phyloP scores from a whole-genome alignment of 108 stramenopile genomes.

The Mayamaea pseudoterrestris region DNA sequence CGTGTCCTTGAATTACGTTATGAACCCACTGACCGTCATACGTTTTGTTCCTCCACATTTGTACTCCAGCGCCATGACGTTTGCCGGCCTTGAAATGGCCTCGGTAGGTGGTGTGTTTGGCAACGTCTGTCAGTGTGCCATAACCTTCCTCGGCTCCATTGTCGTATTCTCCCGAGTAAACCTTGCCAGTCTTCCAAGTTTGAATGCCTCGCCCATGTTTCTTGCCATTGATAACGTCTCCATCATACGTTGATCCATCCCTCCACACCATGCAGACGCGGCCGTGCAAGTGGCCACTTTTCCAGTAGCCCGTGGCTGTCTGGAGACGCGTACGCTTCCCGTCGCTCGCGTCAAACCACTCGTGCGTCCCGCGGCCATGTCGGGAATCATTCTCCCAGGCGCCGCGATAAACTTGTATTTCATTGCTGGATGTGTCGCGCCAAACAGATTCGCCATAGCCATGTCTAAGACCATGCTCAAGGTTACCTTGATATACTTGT shows the following conservation, averaged over 20 bases:
- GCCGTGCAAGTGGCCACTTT: constrained; percentile 27
- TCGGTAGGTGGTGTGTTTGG: constrained; percentile 14
- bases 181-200: constrained; percentile 24
- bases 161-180: constrained; percentile 29
- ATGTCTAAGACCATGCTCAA: constrained; percentile 8
- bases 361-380: constrained; percentile 31
- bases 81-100: constrained; percentile 25
- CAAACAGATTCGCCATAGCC: constrained; percentile 19
- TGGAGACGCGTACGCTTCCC: too few species aligned
- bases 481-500: constrained; percentile 18
- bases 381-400: constrained; percentile 28
- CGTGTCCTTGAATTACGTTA: constrained; percentile 26
- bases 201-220: constrained; percentile 34
- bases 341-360: constrained; percentile 29
- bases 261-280: constrained; percentile 26
- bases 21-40: constrained; percentile 35
- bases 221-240: constrained; percentile 22
- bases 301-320: constrained; percentile 31
- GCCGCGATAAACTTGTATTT: constrained; percentile 22
- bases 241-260: constrained; percentile 30
- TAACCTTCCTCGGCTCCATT: constrained; percentile 39
- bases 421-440: constrained; percentile 27
- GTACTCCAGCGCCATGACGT: constrained; percentile 32
- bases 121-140: constrained; percentile 23
- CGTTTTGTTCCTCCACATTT: constrained; percentile 24